These are phyloP conservation scores for Trametes coccinea DNA, from an alignment of 768 basidiomycete species.

Conservation along the genomic window DNA sequence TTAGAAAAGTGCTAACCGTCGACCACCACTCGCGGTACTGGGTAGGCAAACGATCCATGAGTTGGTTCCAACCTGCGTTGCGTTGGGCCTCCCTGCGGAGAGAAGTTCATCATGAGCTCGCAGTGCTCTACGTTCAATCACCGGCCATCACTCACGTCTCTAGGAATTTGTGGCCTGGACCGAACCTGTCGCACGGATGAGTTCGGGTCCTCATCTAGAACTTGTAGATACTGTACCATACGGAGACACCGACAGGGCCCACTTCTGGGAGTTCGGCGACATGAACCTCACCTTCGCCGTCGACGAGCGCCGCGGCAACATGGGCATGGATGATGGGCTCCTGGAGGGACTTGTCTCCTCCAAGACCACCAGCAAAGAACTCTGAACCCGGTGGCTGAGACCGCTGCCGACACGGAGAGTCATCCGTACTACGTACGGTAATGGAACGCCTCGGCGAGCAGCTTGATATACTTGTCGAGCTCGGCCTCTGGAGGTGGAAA, in stretches of 20 bases:
- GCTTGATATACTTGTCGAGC: not conserved
- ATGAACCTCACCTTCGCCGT: slow-evolving; percentile 9
- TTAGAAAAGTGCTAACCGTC: not conserved
- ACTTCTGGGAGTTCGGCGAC: slow-evolving; percentile 10
- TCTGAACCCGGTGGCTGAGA: not conserved
- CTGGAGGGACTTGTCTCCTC: slow-evolving; percentile 1
- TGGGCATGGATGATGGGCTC: slow-evolving; percentile 12
- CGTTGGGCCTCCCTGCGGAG: slow-evolving; percentile 13
- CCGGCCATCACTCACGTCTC: not conserved
- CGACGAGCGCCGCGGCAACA: not conserved
- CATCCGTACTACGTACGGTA: not conserved
- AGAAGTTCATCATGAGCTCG: not conserved
- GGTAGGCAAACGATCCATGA: slow-evolving; percentile 1
- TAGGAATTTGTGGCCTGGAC: slow-evolving; percentile 17
- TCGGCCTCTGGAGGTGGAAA: not conserved
- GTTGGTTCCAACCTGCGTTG: slow-evolving; percentile 18
- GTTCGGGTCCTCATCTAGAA: not conserved
- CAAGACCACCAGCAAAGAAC: slow-evolving; percentile 8
- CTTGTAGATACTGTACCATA: not conserved
- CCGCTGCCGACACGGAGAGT: not conserved
- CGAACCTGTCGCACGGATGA: slow-evolving; percentile 1
- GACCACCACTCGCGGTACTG: slow-evolving; percentile 13
- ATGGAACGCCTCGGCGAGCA: slow-evolving; percentile 10
- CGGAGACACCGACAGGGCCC: slow-evolving; percentile 10
- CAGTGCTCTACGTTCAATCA: too few species aligned